Conservation (phyloP, 2,329 filamentous ascomycete species). For the Fusarium euwallaceae region DNA sequence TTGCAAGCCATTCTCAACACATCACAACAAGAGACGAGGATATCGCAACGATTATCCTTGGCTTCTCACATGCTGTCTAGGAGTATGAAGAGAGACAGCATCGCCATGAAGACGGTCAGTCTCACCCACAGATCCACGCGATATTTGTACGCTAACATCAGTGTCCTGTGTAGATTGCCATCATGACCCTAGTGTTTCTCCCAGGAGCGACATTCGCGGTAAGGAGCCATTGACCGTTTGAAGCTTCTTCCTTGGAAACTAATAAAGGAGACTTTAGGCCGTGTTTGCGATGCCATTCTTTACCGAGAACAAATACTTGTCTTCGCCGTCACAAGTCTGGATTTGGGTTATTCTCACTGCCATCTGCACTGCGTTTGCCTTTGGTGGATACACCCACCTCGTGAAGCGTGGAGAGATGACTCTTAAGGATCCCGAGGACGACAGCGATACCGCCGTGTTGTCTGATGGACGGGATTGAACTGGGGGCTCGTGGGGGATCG, state of each 20-base stretch:
- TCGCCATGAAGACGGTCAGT: neutral
- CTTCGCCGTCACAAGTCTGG: neutral
- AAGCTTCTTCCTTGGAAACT: neutral
- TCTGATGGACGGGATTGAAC: neutral
- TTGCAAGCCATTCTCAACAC: neutral
- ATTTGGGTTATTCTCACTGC: neutral
- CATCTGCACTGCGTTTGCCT: neutral
- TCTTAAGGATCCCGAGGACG: neutral
- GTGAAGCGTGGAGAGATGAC: neutral
- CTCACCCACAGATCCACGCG: too few relatives aligned
- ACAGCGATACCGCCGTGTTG: neutral
- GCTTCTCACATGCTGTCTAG: neutral
- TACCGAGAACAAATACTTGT: neutral
- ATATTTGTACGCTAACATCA: neutral
- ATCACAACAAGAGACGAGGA: neutral
- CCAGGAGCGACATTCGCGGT: neutral
- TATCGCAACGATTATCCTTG: neutral
- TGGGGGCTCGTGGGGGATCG: neutral
- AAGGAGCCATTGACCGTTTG: neutral
- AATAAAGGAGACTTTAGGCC: neutral
- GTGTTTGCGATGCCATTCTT: constrained; percentile 2
- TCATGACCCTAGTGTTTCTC: neutral
- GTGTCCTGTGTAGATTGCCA: neutral
- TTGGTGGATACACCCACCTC: neutral
- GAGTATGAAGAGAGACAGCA: constrained; percentile 5